Percentiles rank a stretch among this genome's conserved stretches.
Evolutionary conservation across 257 asterid genomes (phyloP).

Genomic region (Solanum phureja): DNA sequence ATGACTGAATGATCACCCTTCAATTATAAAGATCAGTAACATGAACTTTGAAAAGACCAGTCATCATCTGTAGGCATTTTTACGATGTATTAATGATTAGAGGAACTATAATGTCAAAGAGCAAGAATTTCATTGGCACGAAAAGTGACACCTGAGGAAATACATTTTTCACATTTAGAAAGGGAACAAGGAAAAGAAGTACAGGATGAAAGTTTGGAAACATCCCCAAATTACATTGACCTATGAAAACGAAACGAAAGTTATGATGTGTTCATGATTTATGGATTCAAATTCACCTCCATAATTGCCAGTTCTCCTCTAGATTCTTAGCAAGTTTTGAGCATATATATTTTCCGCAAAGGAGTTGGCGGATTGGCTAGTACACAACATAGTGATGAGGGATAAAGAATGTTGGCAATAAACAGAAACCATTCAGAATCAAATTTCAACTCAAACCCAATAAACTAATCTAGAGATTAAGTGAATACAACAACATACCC

Average conservation of each 20-base stretch:
- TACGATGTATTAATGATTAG: background rate
- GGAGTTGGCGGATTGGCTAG: background rate
- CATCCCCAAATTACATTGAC: background rate
- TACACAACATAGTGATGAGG: background rate
- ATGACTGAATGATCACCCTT: background rate
- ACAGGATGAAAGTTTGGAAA: background rate
- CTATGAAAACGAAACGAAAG: background rate
- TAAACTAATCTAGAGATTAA: background rate
- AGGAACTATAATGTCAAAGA: background rate
- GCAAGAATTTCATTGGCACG: background rate
- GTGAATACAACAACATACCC: background rate
- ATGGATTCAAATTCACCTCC: background rate
- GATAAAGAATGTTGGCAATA: background rate
- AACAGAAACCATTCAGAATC: background rate
- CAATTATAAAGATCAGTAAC: background rate
- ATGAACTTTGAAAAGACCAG: background rate
- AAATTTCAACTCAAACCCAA: background rate
- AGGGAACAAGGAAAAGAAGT: background rate
- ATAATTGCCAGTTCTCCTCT: background rate
- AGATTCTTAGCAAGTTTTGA: background rate
- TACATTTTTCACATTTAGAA: background rate
- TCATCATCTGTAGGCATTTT: background rate
- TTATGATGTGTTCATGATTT: background rate
- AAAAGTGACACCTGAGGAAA: background rate
- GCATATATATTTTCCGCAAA: background rate